phyloP scores from a whole-genome alignment of 2,329 filamentous ascomycete species.

The Aspergillus luchuensis region DNA sequence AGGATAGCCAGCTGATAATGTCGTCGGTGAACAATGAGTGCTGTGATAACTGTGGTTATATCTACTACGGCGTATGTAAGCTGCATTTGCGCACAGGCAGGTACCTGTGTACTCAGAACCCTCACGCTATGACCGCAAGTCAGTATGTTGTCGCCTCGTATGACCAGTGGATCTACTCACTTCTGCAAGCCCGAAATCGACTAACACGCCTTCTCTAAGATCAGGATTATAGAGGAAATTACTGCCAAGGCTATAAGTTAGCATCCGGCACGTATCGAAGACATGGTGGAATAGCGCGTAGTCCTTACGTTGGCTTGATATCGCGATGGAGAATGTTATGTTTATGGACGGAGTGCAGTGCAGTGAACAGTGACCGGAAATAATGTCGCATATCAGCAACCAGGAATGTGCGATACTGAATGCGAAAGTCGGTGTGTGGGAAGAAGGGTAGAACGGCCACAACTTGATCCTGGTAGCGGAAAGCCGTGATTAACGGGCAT shows the following conservation, averaged over 20 bases:
- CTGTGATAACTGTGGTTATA: slow-evolving; percentile 61
- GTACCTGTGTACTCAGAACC: slow-evolving; percentile 50
- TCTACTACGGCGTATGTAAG: slow-evolving; percentile 61
- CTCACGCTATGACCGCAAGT: slow-evolving; percentile 52
- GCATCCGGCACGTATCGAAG: not conserved
- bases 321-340: slow-evolving; percentile 88
- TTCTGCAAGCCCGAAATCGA: slow-evolving; percentile 99
- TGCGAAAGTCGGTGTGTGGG: slow-evolving; percentile 87
- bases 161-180: slow-evolving; percentile 30
- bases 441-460: slow-evolving; percentile 95
- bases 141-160: slow-evolving; percentile 1
- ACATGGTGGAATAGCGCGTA: not conserved
- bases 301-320: slow-evolving; percentile 79
- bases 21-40: slow-evolving; percentile 49
- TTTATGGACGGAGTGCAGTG: slow-evolving; percentile 78
- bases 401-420: slow-evolving; percentile 87
- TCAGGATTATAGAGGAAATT: slow-evolving; percentile 92
- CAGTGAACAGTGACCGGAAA: slow-evolving; percentile 83
- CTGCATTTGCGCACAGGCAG: slow-evolving; percentile 75
- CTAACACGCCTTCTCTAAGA: slow-evolving; percentile 76
- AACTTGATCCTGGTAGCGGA: slow-evolving; percentile 90
- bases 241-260: slow-evolving; percentile 29
- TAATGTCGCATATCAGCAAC: slow-evolving; percentile 86
- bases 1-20: slow-evolving; percentile 69
- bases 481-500: slow-evolving; percentile 96